Evolutionary conservation across 177 flowering plant genomes (phyloP), one percentile per base, ranked within the genome.

Genomic region (Vitis hybrid): DNA sequence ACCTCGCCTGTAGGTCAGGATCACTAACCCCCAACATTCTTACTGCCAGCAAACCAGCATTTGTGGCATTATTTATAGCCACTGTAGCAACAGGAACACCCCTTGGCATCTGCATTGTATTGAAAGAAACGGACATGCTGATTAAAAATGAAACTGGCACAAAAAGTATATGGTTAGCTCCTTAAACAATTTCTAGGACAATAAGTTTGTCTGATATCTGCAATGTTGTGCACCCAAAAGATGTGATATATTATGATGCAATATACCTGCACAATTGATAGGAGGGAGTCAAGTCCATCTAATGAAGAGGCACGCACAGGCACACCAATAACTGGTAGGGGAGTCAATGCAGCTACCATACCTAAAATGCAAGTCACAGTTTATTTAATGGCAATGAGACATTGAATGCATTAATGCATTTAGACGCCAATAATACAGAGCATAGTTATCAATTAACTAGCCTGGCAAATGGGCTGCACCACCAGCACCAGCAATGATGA

Each of bases 381-480:
- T 49, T 68, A 58, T 49, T 61, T 35, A 67, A 49, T 11, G 52
- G 5, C 49, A 57, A 9, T 3, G 15, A 52, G 30, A 49, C 16
- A 18, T 6, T 6, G 48, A 24, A 64, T 54, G 58, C 18, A 19
- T 15, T 9, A 1, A 40, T 40, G 46, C 8, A 50, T 35, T 2
- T n/a, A 68, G 3, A 11, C 11, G 56, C 24, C 30, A 27, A 27
- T 4, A 4, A 15, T 14, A 14, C n/a, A 57, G 12, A 15, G 15
- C 18, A 72, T 56, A n/a, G 56, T 6, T 7, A 8, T 8, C 11
- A 49, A 4, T 56, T 18, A 74, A 85, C 81, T 65, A 62, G 75
- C 99, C 99, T 84, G 99, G 99, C 79, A 95, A 82, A 82, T 95
- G 99, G 32, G 99, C 99, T 27, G 99, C 98, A 77, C 98, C 99